phyloP scores from a whole-genome alignment of 164 flowering plant genomes.

The grape (Vitis vinifera) region DNA sequence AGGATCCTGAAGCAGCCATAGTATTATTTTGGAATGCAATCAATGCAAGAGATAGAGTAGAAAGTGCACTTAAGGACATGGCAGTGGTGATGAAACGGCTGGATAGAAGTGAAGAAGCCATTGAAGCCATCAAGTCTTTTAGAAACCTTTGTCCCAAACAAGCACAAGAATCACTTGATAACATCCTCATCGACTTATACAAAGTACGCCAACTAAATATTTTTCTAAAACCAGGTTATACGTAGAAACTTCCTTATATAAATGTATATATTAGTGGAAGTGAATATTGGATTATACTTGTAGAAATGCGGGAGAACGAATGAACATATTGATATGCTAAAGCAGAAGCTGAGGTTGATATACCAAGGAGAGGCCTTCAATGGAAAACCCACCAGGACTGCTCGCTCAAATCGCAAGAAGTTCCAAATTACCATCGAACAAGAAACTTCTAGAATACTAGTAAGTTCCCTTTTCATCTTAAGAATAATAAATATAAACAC shows the following conservation, averaged over 20 bases:
- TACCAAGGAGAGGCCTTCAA: conserved; percentile 35
- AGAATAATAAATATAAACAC: no score
- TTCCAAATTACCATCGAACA: conserved; percentile 34
- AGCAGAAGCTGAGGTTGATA: conserved; percentile 31
- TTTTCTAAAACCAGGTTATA: no score
- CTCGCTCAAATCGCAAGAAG: conserved; percentile 37
- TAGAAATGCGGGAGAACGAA: conserved; percentile 36
- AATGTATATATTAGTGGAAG: no score
- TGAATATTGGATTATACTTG: neutral
- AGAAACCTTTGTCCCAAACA: conserved; percentile 6
- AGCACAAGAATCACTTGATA: conserved; percentile 19
- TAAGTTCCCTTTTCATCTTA: neutral
- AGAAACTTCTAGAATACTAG: conserved; percentile 7
- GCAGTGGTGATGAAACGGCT: no score
- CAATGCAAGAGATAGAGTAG: conserved; percentile 1
- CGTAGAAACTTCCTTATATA: neutral
- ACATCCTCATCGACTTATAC: conserved; percentile 13
- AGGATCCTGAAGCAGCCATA: conserved; percentile 16
- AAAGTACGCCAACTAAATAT: neutral
- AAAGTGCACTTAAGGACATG: no score
- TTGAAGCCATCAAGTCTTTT: no score
- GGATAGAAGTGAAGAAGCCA: no score
- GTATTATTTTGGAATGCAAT: conserved; percentile 16
- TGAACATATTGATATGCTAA: conserved; percentile 32
- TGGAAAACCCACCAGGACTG: conserved; percentile 36